Conservation (phyloP, 2,329 filamentous ascomycete genomes). For the Colletotrichum simmondsii region DNA sequence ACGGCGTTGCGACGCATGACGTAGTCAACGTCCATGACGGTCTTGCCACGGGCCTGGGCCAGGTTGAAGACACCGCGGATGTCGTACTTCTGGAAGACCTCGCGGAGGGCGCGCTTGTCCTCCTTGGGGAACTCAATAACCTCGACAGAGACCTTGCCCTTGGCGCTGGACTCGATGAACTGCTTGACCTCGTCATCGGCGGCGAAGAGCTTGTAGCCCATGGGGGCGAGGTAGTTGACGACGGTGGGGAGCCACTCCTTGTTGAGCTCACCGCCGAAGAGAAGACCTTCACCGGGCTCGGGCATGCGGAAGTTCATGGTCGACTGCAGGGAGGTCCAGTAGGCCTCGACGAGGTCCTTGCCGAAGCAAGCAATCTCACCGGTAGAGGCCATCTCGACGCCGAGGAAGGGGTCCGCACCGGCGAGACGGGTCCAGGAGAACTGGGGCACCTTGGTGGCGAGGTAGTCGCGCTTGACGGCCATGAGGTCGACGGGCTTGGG, state of each 20-base stretch:
- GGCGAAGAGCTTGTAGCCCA: constrained; percentile 95
- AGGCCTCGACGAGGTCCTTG: constrained; percentile 93
- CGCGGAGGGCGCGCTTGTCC: constrained; percentile 93
- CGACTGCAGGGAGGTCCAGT: constrained; percentile 96
- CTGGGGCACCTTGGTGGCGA: constrained; percentile 97
- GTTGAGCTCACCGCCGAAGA: constrained; percentile 87
- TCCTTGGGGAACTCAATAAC: constrained; percentile 97
- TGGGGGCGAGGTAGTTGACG: constrained; percentile 86
- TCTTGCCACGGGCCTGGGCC: constrained; percentile 84
- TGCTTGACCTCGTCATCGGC: constrained; percentile 84
- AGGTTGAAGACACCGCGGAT: constrained; percentile 97
- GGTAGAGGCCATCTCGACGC: constrained; percentile 96
- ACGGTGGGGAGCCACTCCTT: constrained; percentile 80
- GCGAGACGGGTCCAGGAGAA: constrained; percentile 99
- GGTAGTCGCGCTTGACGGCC: constrained; percentile 87
- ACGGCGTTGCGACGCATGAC: constrained; percentile 98
- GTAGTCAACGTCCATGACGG: constrained; percentile 91
- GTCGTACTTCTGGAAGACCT: constrained; percentile 97
- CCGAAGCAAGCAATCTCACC: constrained; percentile 99
- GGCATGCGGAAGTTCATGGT: constrained; percentile 99
- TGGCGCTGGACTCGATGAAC: constrained; percentile 79
- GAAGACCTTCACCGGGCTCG: constrained; percentile 91
- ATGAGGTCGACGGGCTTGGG: constrained; percentile 90
- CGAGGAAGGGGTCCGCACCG: constrained; percentile 95
- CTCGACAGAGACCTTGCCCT: constrained; percentile 78